Evolutionary conservation across 148 eudicot genomes (phyloP), one percentile per base, ranked within the genome.

Genomic region (Cornus florida): DNA sequence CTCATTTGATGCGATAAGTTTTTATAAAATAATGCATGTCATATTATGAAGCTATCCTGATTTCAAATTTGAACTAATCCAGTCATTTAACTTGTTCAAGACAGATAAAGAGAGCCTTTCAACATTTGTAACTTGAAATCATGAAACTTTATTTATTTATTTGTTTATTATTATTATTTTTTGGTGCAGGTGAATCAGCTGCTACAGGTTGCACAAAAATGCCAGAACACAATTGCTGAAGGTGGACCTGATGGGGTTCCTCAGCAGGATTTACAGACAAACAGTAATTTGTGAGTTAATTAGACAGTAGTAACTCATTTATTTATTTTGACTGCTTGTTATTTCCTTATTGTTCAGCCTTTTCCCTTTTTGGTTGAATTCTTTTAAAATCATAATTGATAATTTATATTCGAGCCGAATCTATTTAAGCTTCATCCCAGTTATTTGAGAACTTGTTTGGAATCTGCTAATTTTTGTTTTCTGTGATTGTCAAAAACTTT

Each of bases 171-270:
- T 28, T 28, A 28, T 28, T 28, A 28, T 28, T 74, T 23, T 79
- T 69, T 81, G 48, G 48, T 81, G 81, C 91, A 95, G 98, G 98
- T 95, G 84, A 92, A 88, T 83, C 93, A 93, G 81, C 75, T 95
- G 80, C 87, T 95, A 80, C 97, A 95, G 83, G 97, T 90, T 69
- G 98, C 97, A 22, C 98, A 93, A 76, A 95, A 93, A 87, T 95
- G 96, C 86, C 97, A 95, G 81, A 91, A 87, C 78, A 88, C 97
- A 33, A 85, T 93, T 16, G 71, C 92, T 57, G 94, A 95, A 66
- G 81, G 92, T 89, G 97, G 97, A 68, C 76, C 94, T 72, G 93
- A 95, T 66, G 94, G 94, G 59, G 85, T 92, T 82, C 83, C 94
- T 62, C 90, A 91, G 81, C 91, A 90, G 76, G 97, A 93, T 86